Conservation (phyloP, 2,329 filamentous ascomycete species). For the Meredithiella fracta region DNA sequence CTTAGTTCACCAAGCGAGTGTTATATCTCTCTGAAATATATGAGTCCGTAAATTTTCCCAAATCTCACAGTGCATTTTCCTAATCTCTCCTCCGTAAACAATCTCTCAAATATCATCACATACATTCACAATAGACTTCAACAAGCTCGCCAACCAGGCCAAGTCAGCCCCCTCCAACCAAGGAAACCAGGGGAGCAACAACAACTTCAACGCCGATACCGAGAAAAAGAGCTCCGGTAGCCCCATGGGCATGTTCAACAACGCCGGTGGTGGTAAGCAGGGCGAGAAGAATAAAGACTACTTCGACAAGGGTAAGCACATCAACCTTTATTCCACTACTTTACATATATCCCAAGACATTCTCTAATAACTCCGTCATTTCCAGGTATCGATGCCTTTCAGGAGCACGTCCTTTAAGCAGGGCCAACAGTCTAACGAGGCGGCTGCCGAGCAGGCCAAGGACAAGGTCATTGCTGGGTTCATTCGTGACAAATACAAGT, state of each 20-base stretch:
- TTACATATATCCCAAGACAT: too few species aligned
- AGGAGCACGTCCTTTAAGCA: constrained; percentile 57
- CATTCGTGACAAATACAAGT: constrained; percentile 56
- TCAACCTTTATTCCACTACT: background rate
- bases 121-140: constrained; percentile 11
- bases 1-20: background rate
- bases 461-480: constrained; percentile 63
- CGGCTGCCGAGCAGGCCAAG: constrained; percentile 64
- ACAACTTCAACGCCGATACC: constrained; percentile 10
- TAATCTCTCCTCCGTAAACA: background rate
- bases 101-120: too few species aligned
- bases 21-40: background rate
- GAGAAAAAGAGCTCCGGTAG: constrained; percentile 27
- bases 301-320: constrained; percentile 58
- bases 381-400: constrained; percentile 57
- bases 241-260: constrained; percentile 54
- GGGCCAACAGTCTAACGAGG: constrained; percentile 56
- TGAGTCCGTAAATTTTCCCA: too few species aligned
- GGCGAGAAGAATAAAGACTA: constrained; percentile 69
- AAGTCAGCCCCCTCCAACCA: constrained; percentile 14
- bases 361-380: background rate
- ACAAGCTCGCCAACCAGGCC: constrained; percentile 13
- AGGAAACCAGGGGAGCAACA: background rate
- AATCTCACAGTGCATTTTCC: too few species aligned
- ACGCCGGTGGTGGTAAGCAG: constrained; percentile 51